Evolutionary conservation across 345 rosid species (phyloP), one percentile per base, ranked within the genome.

Genomic region (Cardamine occulta): DNA sequence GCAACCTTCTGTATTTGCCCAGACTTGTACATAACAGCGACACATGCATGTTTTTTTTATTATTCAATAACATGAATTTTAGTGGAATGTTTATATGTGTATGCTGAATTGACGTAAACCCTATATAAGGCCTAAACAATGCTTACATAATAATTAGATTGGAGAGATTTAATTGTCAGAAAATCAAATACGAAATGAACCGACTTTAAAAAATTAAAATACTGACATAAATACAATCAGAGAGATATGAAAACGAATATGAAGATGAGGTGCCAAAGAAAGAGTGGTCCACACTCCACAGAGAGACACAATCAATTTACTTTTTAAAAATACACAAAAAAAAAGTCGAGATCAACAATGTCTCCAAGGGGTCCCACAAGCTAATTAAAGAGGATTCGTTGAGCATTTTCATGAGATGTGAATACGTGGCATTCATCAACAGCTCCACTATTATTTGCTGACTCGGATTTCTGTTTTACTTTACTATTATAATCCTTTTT

Each of bases 361-460:
- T 74, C 52, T 21, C 8, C 29, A 31, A 45, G 5, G 59, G 80
- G 69, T n/a, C 80, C 80, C 66, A 63, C 42, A 29, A 1, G 42
- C 52, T 76, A 54, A 48, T 49, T 35, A 64, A 70, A 65, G 76
- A 72, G 55, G 77, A 77, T 77, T 77, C 80, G 62, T 70, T 63
- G 57, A 40, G 76, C 80, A 77, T 76, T 77, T 70, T 63, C 65
- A 76, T 70, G 71, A 62, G 80, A 77, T 77, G 75, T 56, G 31
- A 52, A 5, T 19, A 60, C 80, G 77, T 77, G 80, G 76, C 73
- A 72, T 55, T 71, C 77, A 64, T 63, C 66, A 42, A 70, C 76
- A 63, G 80, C 71, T 68, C 80, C 80, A 63, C 72, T 71, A 63
- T 77, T 71, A 71, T 77, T 52, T 69, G 61, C 76, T 70, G 76